These are phyloP conservation scores for Debaryomyces robertsiae DNA, from an alignment of 1,139 yeast genomes.

Conservation along the genomic window DNA sequence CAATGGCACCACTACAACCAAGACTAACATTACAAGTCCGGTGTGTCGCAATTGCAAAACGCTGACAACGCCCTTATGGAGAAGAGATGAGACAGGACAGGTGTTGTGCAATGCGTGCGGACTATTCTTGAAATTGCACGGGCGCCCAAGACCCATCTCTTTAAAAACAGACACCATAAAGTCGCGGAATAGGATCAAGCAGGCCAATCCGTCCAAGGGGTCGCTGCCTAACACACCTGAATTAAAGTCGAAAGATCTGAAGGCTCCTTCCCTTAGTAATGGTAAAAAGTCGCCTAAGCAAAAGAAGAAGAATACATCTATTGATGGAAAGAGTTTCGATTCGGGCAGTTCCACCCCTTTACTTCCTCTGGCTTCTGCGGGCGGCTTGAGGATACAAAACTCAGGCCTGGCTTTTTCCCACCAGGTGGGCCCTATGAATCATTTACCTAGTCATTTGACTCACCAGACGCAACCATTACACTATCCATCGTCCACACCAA, in stretches of 20 bases:
- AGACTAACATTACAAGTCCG: constrained; percentile 60
- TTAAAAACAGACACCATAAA: constrained; percentile 90
- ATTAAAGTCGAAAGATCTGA: constrained; percentile 41
- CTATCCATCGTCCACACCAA: constrained; percentile 69
- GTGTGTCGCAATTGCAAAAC: constrained; percentile 90
- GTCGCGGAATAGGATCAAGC: constrained; percentile 79
- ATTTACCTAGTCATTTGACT: constrained; percentile 32
- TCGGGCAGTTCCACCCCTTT: constrained; percentile 30
- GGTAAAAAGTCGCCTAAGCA: constrained; percentile 38
- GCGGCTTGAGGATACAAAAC: constrained; percentile 9
- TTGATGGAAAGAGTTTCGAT: constrained; percentile 15
- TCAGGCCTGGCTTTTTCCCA: constrained; percentile 12
- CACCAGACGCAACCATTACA: constrained; percentile 59
- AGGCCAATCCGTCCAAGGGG: constrained; percentile 34
- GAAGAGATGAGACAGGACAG: constrained; percentile 91
- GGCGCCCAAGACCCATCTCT: constrained; percentile 88
- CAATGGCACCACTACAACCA: constrained; percentile 49
- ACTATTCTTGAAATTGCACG: constrained; percentile 83
- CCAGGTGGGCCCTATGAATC: constrained; percentile 13
- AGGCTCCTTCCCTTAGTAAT: constrained; percentile 12
- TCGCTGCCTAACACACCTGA: constrained; percentile 50
- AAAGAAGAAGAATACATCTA: constrained; percentile 24
- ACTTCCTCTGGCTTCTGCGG: constrained; percentile 27
- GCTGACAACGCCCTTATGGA: constrained; percentile 92
- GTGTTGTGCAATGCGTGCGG: constrained; percentile 97